Conservation (phyloP, 768 basidiomycete species). For the Multifurca ochricompacta region DNA sequence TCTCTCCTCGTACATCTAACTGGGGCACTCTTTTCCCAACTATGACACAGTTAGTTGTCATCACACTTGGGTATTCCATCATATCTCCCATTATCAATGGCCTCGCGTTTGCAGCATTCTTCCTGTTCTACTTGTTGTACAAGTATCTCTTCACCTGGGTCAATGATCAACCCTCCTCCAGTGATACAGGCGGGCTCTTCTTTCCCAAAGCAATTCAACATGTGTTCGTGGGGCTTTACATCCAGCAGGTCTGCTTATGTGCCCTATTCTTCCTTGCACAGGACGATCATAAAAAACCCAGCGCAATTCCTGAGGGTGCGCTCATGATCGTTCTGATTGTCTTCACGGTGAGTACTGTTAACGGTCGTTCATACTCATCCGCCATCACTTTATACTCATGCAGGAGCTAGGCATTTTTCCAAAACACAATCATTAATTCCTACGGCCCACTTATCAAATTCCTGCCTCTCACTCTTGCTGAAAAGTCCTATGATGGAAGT, state of each 20-base stretch:
- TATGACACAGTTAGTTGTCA: slow-evolving; percentile 74
- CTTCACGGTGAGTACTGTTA: slow-evolving; percentile 59
- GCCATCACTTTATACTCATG: background rate
- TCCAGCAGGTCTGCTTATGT: slow-evolving; percentile 78
- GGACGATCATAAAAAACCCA: slow-evolving; percentile 42
- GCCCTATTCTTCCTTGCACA: slow-evolving; percentile 87
- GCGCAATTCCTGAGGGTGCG: slow-evolving; percentile 65
- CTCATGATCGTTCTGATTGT: slow-evolving; percentile 82
- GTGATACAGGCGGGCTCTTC: slow-evolving; percentile 89
- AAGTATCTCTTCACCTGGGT: slow-evolving; percentile 44
- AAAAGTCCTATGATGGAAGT: slow-evolving; percentile 44
- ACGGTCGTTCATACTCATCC: background rate
- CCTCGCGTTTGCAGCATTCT: slow-evolving; percentile 74
- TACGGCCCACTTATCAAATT: slow-evolving; percentile 70
- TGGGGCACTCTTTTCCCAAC: slow-evolving; percentile 76
- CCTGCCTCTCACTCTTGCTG: slow-evolving; percentile 73
- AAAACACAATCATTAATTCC: slow-evolving; percentile 66
- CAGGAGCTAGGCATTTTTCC: slow-evolving; percentile 51
- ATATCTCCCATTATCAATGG: slow-evolving; percentile 94
- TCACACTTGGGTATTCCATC: slow-evolving; percentile 75
- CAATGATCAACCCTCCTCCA: slow-evolving; percentile 55
- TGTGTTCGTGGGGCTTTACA: slow-evolving; percentile 87
- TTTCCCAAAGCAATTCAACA: slow-evolving; percentile 94
- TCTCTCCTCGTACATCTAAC: slow-evolving; percentile 51
- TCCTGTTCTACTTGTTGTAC: slow-evolving; percentile 75